These are phyloP conservation scores for Beauveria sp. DNA, from an alignment of 2,329 filamentous ascomycete species.

Conservation along the genomic window DNA sequence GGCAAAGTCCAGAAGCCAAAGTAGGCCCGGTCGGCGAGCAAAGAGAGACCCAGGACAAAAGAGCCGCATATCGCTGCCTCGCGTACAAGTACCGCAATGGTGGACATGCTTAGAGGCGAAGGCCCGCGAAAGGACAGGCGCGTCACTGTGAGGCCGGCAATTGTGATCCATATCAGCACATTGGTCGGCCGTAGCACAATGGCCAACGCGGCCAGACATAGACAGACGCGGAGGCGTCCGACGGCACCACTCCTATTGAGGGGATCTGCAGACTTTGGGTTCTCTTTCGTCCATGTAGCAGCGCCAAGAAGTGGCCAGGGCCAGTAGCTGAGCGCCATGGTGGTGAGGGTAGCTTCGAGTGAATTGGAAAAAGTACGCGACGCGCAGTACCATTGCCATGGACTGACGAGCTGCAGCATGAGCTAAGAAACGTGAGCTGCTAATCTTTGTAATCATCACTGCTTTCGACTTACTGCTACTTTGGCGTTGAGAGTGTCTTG, in stretches of 20 bases:
- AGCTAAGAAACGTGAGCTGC: conserved; percentile 20
- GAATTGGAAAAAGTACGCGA: conserved; percentile 92
- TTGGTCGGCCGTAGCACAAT: conserved; percentile 88
- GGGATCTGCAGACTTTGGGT: conserved; percentile 24
- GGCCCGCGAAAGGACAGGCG: conserved; percentile 25
- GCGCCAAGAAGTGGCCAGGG: conserved; percentile 66
- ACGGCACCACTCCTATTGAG: conserved; percentile 19
- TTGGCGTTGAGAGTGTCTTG: conserved; percentile 53
- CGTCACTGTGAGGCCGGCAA: conserved; percentile 45
- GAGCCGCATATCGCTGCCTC: conserved; percentile 59
- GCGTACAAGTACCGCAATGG: conserved; percentile 46
- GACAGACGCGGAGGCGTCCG: conserved; percentile 43
- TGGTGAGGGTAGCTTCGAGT: conserved; percentile 80
- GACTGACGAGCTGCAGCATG: conserved; percentile 28
- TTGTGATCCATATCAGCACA: conserved; percentile 68
- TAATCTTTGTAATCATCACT: neutral
- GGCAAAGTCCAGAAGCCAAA: conserved; percentile 86
- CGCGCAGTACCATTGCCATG: conserved; percentile 96
- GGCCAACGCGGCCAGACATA: conserved; percentile 71
- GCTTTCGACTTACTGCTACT: conserved; percentile 52
- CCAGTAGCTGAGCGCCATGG: conserved; percentile 73
- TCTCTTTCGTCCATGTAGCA: conserved; percentile 30
- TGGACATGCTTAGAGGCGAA: conserved; percentile 35
- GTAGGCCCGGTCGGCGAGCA: conserved; percentile 65
- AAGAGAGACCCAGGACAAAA: conserved; percentile 54